phyloP scores from a whole-genome alignment of 2,329 filamentous ascomycete genomes.

The Neurospora crassa region DNA sequence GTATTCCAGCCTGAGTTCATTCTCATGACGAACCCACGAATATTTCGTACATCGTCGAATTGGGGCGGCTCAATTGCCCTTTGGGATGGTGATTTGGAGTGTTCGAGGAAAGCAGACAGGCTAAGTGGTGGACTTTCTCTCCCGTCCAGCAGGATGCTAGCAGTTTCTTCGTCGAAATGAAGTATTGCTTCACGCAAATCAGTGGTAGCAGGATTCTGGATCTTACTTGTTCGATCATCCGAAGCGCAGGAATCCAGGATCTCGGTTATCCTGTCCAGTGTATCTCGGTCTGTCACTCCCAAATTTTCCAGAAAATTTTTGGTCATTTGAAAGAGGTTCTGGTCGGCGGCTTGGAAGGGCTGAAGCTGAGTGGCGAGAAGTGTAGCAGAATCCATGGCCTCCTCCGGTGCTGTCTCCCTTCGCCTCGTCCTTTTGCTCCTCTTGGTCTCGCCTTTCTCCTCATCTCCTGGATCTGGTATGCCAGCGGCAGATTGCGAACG shows the following conservation, averaged over 20 bases:
- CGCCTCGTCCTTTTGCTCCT: slow-evolving; percentile 57
- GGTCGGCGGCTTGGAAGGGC: slow-evolving; percentile 46
- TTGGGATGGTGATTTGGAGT: slow-evolving; percentile 47
- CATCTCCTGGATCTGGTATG: slow-evolving; percentile 43
- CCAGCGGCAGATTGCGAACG: slow-evolving; percentile 54
- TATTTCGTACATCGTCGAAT: slow-evolving; percentile 43
- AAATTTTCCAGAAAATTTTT: slow-evolving; percentile 46
- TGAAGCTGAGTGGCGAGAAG: slow-evolving; percentile 46
- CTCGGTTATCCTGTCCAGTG: slow-evolving; percentile 36
- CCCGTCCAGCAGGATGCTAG: slow-evolving; percentile 42
- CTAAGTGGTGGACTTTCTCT: slow-evolving; percentile 42
- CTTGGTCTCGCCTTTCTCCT: slow-evolving; percentile 49
- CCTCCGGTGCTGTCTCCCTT: slow-evolving; percentile 47
- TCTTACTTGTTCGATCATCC: slow-evolving; percentile 40
- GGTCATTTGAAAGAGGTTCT: slow-evolving; percentile 44
- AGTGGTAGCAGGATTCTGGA: slow-evolving; percentile 35
- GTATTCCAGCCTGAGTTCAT: slow-evolving; percentile 43
- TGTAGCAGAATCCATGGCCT: slow-evolving; percentile 41
- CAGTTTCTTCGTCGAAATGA: slow-evolving; percentile 43
- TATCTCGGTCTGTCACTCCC: slow-evolving; percentile 40
- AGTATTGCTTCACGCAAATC: slow-evolving; percentile 41
- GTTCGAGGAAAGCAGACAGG: slow-evolving; percentile 53
- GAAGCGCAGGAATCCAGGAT: slow-evolving; percentile 42
- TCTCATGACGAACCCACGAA: slow-evolving; percentile 40
- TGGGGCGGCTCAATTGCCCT: slow-evolving; percentile 34